Conservation (phyloP, 805 yeast genomes). For the Maudiozyma pseudohumilis region DNA sequence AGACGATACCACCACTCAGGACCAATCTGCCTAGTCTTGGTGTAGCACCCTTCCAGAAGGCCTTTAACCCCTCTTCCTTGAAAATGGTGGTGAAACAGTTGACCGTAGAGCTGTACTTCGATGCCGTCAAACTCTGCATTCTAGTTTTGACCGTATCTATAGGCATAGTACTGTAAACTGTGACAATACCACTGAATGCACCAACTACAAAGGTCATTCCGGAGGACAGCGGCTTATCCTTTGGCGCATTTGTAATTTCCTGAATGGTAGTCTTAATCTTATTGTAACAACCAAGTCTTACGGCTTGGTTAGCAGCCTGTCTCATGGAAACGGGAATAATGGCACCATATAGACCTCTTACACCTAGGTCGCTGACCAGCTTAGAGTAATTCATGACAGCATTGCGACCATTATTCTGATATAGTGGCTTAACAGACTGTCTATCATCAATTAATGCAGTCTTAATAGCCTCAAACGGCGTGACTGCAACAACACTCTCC, state of each 20-base stretch:
- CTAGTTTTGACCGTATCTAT: constrained; percentile 92
- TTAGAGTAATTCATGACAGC: constrained; percentile 36
- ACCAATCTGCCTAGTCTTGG: constrained; percentile 89
- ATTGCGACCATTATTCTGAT: constrained; percentile 52
- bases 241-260: constrained; percentile 53
- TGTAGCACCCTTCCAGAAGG: constrained; percentile 98
- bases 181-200: constrained; percentile 78
- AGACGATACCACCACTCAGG: constrained; percentile 93
- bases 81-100: constrained; percentile 76
- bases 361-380: constrained; percentile 67
- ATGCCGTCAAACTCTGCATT: constrained; percentile 88
- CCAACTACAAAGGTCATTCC: constrained; percentile 81
- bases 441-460: constrained; percentile 93
- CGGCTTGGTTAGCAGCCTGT: constrained; percentile 94
- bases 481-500: constrained; percentile 87
- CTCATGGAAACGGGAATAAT: constrained; percentile 87
- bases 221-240: constrained; percentile 66
- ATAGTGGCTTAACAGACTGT: constrained; percentile 65
- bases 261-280: constrained; percentile 74
- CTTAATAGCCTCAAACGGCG: constrained; percentile 94
- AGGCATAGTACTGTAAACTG: constrained; percentile 92
- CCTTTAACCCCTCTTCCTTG: constrained; percentile 76
- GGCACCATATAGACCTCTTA: constrained; percentile 80
- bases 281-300: constrained; percentile 86
- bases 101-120: constrained; percentile 60